Percentiles rank a stretch among this genome's conserved stretches.
Conservation (phyloP, 768 basidiomycete genomes). For the Ramaria sp. region DNA sequence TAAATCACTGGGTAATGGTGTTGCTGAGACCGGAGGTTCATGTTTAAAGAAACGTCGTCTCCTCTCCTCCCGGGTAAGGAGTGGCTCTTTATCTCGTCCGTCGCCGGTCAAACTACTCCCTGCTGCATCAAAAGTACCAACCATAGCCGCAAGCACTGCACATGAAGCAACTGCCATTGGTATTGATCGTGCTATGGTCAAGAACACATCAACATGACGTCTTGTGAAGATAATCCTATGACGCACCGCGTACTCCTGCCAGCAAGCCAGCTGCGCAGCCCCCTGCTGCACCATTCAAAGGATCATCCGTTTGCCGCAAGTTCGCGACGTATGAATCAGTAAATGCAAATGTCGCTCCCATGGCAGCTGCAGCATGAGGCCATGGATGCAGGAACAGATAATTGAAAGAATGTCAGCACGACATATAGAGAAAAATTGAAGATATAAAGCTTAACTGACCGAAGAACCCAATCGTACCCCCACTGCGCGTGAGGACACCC, state of each 20-base stretch:
- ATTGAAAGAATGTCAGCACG: background rate
- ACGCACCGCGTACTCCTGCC: constrained; percentile 72
- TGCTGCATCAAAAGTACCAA: constrained; percentile 75
- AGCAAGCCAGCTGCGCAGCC: constrained; percentile 92
- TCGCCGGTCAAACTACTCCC: constrained; percentile 48
- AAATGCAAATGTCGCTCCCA: constrained; percentile 79
- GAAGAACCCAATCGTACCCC: constrained; percentile 85
- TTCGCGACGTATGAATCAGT: constrained; percentile 79
- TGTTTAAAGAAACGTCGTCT: constrained; percentile 81
- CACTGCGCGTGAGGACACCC: constrained; percentile 80
- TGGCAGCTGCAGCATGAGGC: constrained; percentile 48
- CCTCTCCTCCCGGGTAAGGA: constrained; percentile 49
- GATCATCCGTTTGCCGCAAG: constrained; percentile 65
- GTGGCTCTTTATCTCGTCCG: constrained; percentile 14
- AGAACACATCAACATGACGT: constrained; percentile 11
- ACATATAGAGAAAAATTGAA: too few relatives aligned
- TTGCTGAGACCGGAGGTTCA: constrained; percentile 28
- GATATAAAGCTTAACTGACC: constrained; percentile 37
- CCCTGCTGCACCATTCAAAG: constrained; percentile 72
- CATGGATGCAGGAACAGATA: background rate
- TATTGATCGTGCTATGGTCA: constrained; percentile 59
- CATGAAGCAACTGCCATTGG: constrained; percentile 76
- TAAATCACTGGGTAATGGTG: constrained; percentile 5
- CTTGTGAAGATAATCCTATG: background rate
- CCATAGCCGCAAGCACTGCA: constrained; percentile 62